Percentiles rank a stretch among this genome's conserved stretches.
Evolutionary conservation across 2,329 filamentous ascomycete genomes (phyloP).

Genomic region (Fonsecaea multimorphosa): DNA sequence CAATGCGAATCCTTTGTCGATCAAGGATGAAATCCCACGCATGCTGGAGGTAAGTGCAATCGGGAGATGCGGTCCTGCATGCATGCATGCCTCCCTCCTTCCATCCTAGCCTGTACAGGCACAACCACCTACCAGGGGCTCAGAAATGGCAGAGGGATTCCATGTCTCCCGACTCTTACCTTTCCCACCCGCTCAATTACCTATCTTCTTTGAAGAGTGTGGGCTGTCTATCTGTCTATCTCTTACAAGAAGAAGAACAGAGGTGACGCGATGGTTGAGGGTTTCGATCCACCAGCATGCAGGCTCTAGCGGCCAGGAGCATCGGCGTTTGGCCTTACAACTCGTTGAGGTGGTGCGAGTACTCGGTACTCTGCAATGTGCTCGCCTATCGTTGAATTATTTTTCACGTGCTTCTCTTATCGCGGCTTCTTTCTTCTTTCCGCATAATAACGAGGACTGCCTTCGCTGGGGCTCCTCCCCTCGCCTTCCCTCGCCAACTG

Average conservation of each 20-base stretch:
- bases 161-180: neutral
- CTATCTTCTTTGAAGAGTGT: neutral
- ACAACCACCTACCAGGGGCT: neutral
- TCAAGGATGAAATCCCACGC: neutral
- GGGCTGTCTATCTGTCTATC: neutral
- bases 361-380: too few species aligned
- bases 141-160: neutral
- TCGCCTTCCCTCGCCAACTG: neutral
- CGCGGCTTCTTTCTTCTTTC: neutral
- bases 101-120: neutral
- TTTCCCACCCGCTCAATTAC: neutral
- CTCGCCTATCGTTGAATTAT: neutral
- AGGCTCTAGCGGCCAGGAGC: neutral
- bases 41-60: neutral
- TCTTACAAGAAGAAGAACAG: neutral
- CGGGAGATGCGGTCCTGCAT: neutral
- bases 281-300: neutral
- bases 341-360: too few species aligned
- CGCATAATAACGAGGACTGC: neutral
- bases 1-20: neutral
- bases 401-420: neutral
- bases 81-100: too few species aligned
- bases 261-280: neutral
- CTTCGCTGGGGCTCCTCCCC: neutral
- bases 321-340: neutral